phyloP scores from a whole-genome alignment of 192 early-diverging fungal species.

The Mortierella claussenii region DNA sequence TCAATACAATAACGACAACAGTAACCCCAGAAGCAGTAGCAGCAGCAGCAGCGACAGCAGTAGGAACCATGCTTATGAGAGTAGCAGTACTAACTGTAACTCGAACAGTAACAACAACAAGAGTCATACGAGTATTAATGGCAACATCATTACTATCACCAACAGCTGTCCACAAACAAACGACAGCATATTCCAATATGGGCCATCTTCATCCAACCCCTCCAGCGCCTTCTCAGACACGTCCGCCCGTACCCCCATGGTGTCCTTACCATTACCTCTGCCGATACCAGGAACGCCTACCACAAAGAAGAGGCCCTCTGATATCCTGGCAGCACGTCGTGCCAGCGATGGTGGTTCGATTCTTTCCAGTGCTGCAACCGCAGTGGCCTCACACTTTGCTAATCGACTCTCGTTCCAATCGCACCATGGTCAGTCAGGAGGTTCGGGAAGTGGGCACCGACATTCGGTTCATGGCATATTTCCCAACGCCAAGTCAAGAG shows the following conservation, averaged over 20 bases:
- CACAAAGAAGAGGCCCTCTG: background rate
- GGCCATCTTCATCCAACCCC: too few relatives aligned
- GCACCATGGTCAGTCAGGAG: background rate
- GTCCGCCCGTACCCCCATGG: too few relatives aligned
- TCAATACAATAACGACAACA: slow-evolving; percentile 1
- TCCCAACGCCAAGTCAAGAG: background rate
- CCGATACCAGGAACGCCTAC: background rate
- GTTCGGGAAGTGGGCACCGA: background rate
- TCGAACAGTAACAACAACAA: too few relatives aligned
- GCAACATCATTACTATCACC: too few relatives aligned
- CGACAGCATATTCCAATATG: too few relatives aligned
- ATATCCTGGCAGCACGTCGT: slow-evolving; percentile 15
- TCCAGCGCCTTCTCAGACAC: too few relatives aligned
- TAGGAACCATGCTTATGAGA: background rate
- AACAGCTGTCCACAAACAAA: too few relatives aligned
- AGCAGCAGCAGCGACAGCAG: too few relatives aligned
- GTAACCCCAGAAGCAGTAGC: too few relatives aligned
- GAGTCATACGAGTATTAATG: too few relatives aligned
- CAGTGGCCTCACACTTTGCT: slow-evolving; percentile 23
- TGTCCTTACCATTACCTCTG: too few relatives aligned
- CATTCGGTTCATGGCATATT: slow-evolving; percentile 21
- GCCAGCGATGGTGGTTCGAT: slow-evolving; percentile 47
- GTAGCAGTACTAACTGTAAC: background rate
- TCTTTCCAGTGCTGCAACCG: slow-evolving; percentile 38
- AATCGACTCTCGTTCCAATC: background rate